Evolutionary conservation across 1,139 yeast species (phyloP).

Genomic region (Magnusiomyces paraingens): DNA sequence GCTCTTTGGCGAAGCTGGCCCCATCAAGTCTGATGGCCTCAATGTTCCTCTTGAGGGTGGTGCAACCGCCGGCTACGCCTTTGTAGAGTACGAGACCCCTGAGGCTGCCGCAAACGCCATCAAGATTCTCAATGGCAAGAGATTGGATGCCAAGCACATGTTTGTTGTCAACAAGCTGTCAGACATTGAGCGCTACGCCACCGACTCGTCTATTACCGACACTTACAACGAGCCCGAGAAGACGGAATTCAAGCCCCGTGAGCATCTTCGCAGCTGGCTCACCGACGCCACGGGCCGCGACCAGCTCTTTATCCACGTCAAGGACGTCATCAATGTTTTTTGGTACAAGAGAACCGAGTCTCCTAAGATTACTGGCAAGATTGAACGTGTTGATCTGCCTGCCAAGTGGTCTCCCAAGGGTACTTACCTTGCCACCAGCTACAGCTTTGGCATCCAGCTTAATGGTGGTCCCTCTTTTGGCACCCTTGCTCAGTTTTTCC

Average conservation of each 20-base stretch:
- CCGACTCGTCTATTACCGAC: constrained; percentile 55
- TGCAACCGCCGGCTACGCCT: constrained; percentile 79
- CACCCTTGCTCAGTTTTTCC: constrained; percentile 72
- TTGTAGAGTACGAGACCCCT: constrained; percentile 70
- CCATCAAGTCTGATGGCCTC: constrained; percentile 59
- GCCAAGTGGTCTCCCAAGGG: constrained; percentile 94
- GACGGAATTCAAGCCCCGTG: constrained; percentile 65
- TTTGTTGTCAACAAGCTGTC: constrained; percentile 74
- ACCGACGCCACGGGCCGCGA: constrained; percentile 87
- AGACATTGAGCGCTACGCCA: constrained; percentile 79
- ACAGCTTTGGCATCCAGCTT: constrained; percentile 90
- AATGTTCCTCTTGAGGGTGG: constrained; percentile 72
- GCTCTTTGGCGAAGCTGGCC: constrained; percentile 67
- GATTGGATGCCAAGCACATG: constrained; percentile 89
- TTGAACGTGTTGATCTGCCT: constrained; percentile 79
- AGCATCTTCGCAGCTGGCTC: constrained; percentile 85
- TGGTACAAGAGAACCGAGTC: constrained; percentile 78
- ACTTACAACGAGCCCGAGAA: constrained; percentile 66
- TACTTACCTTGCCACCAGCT: constrained; percentile 77
- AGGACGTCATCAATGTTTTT: constrained; percentile 74
- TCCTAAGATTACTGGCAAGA: constrained; percentile 73
- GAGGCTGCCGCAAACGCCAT: constrained; percentile 74
- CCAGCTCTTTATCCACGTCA: constrained; percentile 75
- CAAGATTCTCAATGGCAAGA: constrained; percentile 75
- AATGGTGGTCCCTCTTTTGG: constrained; percentile 87